Base-by-base conservation (phyloP, 768 basidiomycete species). In the Boletus coccyginus region DNA sequence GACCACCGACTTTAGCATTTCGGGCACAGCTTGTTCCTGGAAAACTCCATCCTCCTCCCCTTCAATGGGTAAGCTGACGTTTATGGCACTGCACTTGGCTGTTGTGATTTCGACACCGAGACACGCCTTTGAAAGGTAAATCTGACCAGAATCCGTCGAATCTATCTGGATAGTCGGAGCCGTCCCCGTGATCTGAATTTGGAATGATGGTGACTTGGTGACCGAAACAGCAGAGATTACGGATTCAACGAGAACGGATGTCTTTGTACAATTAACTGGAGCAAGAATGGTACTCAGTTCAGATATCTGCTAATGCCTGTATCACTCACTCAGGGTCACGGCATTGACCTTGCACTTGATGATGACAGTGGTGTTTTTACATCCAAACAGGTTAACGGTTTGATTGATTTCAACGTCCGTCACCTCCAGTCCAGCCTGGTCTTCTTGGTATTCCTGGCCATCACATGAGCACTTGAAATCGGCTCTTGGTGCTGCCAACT, bases 331-430 rank as follows among this genome's bases (percentile, higher is more conserved):
- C 55, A 98, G 75, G 19, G 87, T 92, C 44, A 99, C 86, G 4
- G 94, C 95, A 66, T 99, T 99, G 62, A 92, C 85, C 74, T 99
- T 99, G 65, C 96, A 95, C 70, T 88, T 89, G 69, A 99, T 78
- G 49, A 89, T 70, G 54, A 99, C 76, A 1, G 87, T 89, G 11
- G 84, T 81, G 61, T 88, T 88, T 77, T 94, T 97, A 79, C 94
- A 97, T 13, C 86, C 87, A 70, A 86, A 98, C 46, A 98, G 75
- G 71, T 93, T 95, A 55, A 99, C 84, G 5, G 84, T 83, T 53
- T 99, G 95, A 65, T 75, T 88, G 52, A 94, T 75, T 68, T 88
- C 87, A 16, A 79, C 85, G 16, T 94, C 76, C 8, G 91, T 87
- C 17, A 99, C 81, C 3, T 84, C 80, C 52, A 99, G 74, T 14